phyloP scores from a whole-genome alignment of 2,329 filamentous ascomycete genomes.

The Ophiostoma populinum region DNA sequence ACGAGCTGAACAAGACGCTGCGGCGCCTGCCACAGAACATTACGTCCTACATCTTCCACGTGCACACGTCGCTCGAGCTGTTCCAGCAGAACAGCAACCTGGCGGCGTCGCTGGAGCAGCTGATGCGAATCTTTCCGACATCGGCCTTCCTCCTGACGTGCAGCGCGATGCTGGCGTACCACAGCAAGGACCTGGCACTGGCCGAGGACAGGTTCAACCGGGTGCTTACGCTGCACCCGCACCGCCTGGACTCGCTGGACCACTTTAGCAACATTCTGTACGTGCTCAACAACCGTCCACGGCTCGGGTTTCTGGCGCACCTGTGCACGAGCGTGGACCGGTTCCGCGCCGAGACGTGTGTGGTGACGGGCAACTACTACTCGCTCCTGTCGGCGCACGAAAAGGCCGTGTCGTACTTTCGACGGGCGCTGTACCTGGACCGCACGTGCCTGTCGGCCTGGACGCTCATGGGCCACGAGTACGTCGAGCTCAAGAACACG shows the following conservation, averaged over 20 bases:
- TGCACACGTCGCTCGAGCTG: slow-evolving; percentile 78
- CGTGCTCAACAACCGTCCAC: slow-evolving; percentile 73
- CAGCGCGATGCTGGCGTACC: slow-evolving; percentile 73
- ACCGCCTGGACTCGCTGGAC: slow-evolving; percentile 75
- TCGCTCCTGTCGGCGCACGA: slow-evolving; percentile 87
- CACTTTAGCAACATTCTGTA: slow-evolving; percentile 97
- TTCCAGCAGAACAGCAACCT: slow-evolving; percentile 69
- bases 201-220: slow-evolving; percentile 57
- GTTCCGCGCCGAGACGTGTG: slow-evolving; percentile 91
- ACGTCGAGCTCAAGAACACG: slow-evolving; percentile 95
- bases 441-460: slow-evolving; percentile 83
- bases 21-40: slow-evolving; percentile 72
- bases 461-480: slow-evolving; percentile 98
- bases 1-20: slow-evolving; percentile 64
- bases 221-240: slow-evolving; percentile 55
- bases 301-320: slow-evolving; percentile 82
- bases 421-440: slow-evolving; percentile 77
- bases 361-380: slow-evolving; percentile 95
- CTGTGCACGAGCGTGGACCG: slow-evolving; percentile 83
- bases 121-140: slow-evolving; percentile 68
- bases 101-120: slow-evolving; percentile 56
- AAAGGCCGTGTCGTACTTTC: slow-evolving; percentile 96
- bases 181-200: slow-evolving; percentile 63
- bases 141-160: slow-evolving; percentile 86
- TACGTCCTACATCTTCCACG: slow-evolving; percentile 84